Evolutionary conservation across 2,329 filamentous ascomycete species (phyloP).

Genomic region (Hypoxylon sp.): DNA sequence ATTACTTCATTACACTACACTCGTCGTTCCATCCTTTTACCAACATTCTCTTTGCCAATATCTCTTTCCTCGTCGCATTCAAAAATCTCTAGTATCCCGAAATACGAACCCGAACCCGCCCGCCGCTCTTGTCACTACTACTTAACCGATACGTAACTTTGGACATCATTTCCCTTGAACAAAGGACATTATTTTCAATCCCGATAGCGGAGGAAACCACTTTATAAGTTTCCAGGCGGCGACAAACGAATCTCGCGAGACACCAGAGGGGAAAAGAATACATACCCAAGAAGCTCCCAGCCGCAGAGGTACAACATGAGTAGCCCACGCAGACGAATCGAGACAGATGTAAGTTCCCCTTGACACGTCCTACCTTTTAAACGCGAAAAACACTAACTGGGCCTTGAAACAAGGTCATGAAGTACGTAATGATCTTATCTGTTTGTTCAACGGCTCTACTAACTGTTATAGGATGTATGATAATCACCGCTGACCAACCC

Average conservation of each 20-base stretch:
- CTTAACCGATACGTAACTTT: slow-evolving; percentile 30
- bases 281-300: background rate
- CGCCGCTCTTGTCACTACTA: slow-evolving; percentile 5
- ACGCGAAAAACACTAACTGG: slow-evolving; percentile 36
- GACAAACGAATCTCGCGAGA: slow-evolving; percentile 2
- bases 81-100: slow-evolving; percentile 4
- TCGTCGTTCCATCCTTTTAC: slow-evolving; percentile 20
- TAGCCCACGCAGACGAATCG: slow-evolving; percentile 54
- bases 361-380: background rate
- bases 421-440: slow-evolving; percentile 44
- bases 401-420: slow-evolving; percentile 51
- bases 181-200: slow-evolving; percentile 4
- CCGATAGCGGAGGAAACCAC: slow-evolving; percentile 2
- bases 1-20: slow-evolving; percentile 8
- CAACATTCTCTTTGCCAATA: slow-evolving; percentile 13
- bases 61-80: slow-evolving; percentile 32
- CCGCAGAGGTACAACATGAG: slow-evolving; percentile 50
- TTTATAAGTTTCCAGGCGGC: background rate
- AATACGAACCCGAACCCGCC: background rate
- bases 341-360: slow-evolving; percentile 54
- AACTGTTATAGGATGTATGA: slow-evolving; percentile 53
- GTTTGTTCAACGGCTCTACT: slow-evolving; percentile 33
- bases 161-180: slow-evolving; percentile 25
- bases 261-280: slow-evolving; percentile 6
- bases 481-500: slow-evolving; percentile 1